Conservation (phyloP, 257 asterid species). For the Solanum sejunctum region DNA sequence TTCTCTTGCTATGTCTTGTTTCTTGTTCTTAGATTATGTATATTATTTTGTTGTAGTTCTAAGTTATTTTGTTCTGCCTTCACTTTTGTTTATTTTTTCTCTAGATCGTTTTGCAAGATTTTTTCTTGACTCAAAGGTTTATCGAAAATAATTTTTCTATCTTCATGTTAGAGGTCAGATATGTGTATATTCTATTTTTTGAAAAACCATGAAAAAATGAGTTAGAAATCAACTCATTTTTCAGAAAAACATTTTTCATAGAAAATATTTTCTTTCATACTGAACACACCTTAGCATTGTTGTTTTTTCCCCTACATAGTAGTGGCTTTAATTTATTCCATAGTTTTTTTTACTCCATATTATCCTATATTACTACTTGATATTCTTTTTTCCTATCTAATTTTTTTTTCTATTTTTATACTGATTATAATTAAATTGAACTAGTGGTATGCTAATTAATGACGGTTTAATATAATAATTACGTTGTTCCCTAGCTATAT, state of each 20-base stretch:
- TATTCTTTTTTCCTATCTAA: neutral
- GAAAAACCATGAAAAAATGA: no score
- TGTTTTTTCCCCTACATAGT: neutral
- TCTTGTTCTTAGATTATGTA: no score
- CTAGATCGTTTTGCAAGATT: neutral
- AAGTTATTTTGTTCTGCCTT: neutral
- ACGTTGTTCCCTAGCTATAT: neutral
- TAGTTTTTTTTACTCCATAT: neutral
- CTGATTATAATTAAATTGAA: neutral
- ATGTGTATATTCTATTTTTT: neutral
- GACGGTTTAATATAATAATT: neutral
- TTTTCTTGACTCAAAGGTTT: neutral
- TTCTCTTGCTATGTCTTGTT: accelerated
- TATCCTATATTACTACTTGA: neutral
- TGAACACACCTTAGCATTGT: neutral
- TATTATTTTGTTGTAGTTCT: neutral
- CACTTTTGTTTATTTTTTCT: neutral
- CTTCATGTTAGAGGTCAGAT: accelerated
- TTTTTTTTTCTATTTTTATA: neutral
- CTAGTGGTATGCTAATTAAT: neutral
- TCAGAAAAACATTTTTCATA: no score
- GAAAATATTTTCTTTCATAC: no score
- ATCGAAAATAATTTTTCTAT: neutral
- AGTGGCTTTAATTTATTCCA: neutral
- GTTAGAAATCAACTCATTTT: no score